Conservation (phyloP, 441 rosid genomes). For the Adansonia rubrostipa region DNA sequence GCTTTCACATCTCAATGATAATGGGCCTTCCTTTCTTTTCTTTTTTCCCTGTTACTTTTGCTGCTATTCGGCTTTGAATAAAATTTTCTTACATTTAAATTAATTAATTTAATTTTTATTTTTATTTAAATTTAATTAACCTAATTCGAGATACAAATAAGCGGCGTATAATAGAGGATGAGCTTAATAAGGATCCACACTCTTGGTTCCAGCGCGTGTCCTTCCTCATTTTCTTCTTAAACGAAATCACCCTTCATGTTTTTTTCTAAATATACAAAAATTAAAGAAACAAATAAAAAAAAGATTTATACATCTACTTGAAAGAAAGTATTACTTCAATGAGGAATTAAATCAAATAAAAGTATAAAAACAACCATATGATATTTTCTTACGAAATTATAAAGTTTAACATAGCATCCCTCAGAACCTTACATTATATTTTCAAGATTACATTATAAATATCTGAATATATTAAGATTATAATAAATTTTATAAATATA, state of each 20-base stretch:
- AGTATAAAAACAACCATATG: no score
- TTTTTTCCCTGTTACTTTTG: conserved; percentile 27
- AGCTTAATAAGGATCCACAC: background rate
- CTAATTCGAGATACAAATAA: no score
- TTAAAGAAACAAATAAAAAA: background rate
- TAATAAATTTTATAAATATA: background rate
- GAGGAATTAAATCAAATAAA: no score
- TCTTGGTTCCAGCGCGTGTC: conserved; percentile 28
- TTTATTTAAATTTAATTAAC: no score
- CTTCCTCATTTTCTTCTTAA: background rate
- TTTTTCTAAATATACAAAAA: background rate
- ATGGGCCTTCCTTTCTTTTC: background rate
- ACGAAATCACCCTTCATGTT: conserved; percentile 6
- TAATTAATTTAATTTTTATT: no score
- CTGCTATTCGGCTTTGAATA: background rate
- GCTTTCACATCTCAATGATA: conserved; percentile 33
- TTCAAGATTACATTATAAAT: no score
- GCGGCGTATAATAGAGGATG: background rate
- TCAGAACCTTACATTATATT: no score
- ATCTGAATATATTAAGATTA: no score
- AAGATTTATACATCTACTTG: no score
- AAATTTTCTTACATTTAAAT: no score
- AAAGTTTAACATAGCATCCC: no score
- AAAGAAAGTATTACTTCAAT: background rate
- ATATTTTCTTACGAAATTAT: no score